Percentiles rank a stretch among this genome's conserved stretches.
phyloP scores from a whole-genome alignment of 1,139 yeast species.

The Spathaspora sp. region DNA sequence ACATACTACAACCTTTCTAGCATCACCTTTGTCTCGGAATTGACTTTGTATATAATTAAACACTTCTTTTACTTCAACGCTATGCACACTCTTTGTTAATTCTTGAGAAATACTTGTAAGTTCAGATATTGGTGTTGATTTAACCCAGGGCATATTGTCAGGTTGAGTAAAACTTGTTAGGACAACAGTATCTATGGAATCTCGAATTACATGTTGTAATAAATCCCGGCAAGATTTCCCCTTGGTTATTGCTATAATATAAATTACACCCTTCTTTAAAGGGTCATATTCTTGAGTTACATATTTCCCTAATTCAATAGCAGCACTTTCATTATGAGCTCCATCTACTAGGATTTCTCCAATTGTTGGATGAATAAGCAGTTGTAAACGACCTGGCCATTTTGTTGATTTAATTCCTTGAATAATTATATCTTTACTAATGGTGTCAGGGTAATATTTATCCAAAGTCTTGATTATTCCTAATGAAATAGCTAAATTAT shows the following conservation, averaged over 20 bases:
- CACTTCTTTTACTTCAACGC: conserved; percentile 22
- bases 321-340: conserved; percentile 89
- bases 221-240: conserved; percentile 64
- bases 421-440: conserved; percentile 34
- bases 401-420: conserved; percentile 51
- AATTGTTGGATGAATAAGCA: conserved; percentile 25
- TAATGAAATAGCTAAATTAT: conserved; percentile 72
- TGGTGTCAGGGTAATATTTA: conserved; percentile 13
- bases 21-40: conserved; percentile 20
- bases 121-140: conserved; percentile 38
- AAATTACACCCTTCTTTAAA: conserved; percentile 43
- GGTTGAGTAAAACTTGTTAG: conserved; percentile 66
- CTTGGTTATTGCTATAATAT: conserved; percentile 70
- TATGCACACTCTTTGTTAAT: conserved; percentile 22
- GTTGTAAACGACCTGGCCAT: conserved; percentile 70
- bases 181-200: conserved; percentile 50
- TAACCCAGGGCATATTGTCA: conserved; percentile 93
- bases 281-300: conserved; percentile 13
- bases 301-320: conserved; percentile 55
- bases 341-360: conserved; percentile 68
- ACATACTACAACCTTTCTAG: conserved; percentile 56
- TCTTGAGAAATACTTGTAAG: conserved; percentile 7
- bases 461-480: conserved; percentile 46
- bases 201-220: conserved; percentile 49
- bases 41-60: conserved; percentile 18